Evolutionary conservation across 129 eudicot genomes (phyloP).

Genomic region (Flaveria robusta): DNA sequence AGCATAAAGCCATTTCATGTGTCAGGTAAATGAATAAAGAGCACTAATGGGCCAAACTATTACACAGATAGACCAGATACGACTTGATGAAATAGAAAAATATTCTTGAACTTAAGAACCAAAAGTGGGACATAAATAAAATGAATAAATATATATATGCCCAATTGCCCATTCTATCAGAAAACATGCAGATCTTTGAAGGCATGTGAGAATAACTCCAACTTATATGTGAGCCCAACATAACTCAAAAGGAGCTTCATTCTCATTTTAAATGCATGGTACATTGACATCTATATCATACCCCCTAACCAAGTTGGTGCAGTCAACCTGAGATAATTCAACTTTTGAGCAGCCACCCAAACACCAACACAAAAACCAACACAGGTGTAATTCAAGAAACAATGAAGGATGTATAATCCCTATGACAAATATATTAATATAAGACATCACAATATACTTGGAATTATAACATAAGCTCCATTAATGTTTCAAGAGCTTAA

Average conservation of each 20-base stretch:
- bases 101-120: neutral
- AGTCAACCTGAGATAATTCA: too few relatives aligned
- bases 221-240: too few relatives aligned
- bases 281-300: too few relatives aligned
- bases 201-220: neutral
- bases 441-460: neutral
- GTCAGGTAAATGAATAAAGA: conserved; percentile 9
- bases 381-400: too few relatives aligned
- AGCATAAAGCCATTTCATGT: conserved; percentile 20
- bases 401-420: too few relatives aligned
- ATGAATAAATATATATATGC: neutral
- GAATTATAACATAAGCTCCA: neutral
- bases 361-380: too few relatives aligned
- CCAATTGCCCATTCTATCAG: neutral
- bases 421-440: neutral
- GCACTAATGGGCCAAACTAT: neutral
- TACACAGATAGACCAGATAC: neutral
- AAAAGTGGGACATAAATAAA: neutral
- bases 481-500: neutral
- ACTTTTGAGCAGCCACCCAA: too few relatives aligned
- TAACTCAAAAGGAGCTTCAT: too few relatives aligned
- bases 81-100: neutral
- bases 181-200: neutral
- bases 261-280: too few relatives aligned
- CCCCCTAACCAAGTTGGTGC: too few relatives aligned